Percentiles rank a stretch among this genome's conserved stretches.
These are phyloP conservation scores for Kitagawia praeruptora DNA, from an alignment of 129 eudicot species.

Conservation along the genomic window DNA sequence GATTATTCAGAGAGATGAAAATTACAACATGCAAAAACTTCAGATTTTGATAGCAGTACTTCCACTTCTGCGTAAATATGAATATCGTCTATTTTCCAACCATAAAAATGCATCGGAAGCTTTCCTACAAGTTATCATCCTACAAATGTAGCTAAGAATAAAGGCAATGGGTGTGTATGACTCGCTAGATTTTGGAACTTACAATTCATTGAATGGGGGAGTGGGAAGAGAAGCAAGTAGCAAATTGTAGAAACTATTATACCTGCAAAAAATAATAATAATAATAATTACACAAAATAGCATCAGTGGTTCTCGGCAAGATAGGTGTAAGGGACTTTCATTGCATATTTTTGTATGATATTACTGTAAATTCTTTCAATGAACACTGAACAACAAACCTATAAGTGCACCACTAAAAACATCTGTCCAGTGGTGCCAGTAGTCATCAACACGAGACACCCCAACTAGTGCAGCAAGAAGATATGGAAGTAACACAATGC, in stretches of 20 bases:
- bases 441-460: constrained; percentile 85
- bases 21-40: background rate
- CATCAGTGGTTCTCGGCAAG: background rate
- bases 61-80: background rate
- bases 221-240: constrained; percentile 9
- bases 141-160: background rate
- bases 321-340: background rate
- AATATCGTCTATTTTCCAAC: background rate
- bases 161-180: background rate
- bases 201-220: background rate
- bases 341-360: background rate
- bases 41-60: background rate
- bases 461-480: constrained; percentile 75
- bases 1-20: background rate
- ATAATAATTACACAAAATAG: background rate
- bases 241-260: constrained; percentile 4
- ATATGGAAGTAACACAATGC: constrained; percentile 56
- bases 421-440: constrained; percentile 98
- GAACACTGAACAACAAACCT: constrained; percentile 33
- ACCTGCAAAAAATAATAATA: background rate
- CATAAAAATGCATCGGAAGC: background rate
- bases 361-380: background rate
- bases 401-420: constrained; percentile 74
- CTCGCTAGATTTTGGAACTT: background rate
- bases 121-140: background rate